A percentile compares a stretch with the other conserved stretches of the same genome.
phyloP scores from a whole-genome alignment of 108 stramenopile genomes.

The Bacterosira constricta region DNA sequence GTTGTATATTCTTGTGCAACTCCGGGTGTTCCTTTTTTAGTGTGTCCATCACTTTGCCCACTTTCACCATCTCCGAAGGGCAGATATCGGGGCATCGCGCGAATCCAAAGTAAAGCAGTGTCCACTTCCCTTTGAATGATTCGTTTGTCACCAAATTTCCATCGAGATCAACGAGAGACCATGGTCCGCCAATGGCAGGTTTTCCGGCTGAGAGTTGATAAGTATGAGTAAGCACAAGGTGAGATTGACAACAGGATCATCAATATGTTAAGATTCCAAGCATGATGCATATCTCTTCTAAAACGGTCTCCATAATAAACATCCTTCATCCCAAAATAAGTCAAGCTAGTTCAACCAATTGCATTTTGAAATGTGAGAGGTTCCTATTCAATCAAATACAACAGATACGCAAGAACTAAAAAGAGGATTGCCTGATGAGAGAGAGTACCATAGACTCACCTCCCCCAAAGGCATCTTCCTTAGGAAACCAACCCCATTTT shows the following conservation, averaged over 20 bases:
- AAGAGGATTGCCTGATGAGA: neutral
- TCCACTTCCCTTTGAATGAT: slow-evolving; percentile 88
- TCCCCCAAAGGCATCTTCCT: slow-evolving; percentile 87
- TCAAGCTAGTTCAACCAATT: too few relatives aligned
- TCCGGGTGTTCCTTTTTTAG: slow-evolving; percentile 80
- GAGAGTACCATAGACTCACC: slow-evolving; percentile 61
- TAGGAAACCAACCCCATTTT: slow-evolving; percentile 86
- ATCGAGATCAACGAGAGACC: slow-evolving; percentile 87
- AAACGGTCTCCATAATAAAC: too few relatives aligned
- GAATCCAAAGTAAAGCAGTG: slow-evolving; percentile 99
- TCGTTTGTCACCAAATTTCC: slow-evolving; percentile 85
- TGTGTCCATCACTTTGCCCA: slow-evolving; percentile 92
- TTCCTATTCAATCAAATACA: neutral
- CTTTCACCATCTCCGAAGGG: slow-evolving; percentile 98
- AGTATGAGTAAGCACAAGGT: neutral
- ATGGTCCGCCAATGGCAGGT: slow-evolving; percentile 89
- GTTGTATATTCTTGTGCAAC: slow-evolving; percentile 73
- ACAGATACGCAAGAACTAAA: slow-evolving; percentile 1
- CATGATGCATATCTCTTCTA: too few relatives aligned
- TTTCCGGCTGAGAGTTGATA: slow-evolving; percentile 70
- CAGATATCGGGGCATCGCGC: slow-evolving; percentile 99
- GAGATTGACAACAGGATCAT: neutral
- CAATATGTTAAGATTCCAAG: too few relatives aligned
- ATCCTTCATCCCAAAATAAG: too few relatives aligned
- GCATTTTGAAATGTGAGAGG: neutral